Conservation (phyloP, 2,329 filamentous ascomycete species). For the Fonsecaea nubica region DNA sequence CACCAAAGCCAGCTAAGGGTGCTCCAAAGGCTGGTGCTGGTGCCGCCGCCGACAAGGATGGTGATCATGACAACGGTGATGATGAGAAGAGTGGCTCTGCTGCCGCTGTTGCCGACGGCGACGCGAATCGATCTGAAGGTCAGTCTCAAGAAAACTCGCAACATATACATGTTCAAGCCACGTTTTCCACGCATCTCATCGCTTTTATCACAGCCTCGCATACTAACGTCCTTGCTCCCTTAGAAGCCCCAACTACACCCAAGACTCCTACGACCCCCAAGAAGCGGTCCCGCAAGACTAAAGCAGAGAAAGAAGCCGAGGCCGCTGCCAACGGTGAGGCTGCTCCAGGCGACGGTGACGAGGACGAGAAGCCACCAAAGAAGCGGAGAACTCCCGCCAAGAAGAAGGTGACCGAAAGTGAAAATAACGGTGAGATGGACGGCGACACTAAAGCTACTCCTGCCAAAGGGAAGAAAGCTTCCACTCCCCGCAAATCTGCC, state of each 20-base stretch:
- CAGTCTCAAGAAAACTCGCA: background rate
- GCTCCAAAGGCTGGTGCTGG: constrained; percentile 20
- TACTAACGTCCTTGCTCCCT: background rate
- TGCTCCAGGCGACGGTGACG: constrained; percentile 17
- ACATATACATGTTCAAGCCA: background rate
- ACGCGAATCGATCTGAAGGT: constrained; percentile 15
- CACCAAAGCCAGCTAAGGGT: constrained; percentile 24
- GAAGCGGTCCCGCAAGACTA: constrained; percentile 35
- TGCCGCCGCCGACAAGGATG: constrained; percentile 6
- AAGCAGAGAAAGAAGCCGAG: constrained; percentile 35
- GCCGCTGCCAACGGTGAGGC: constrained; percentile 29
- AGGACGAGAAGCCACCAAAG: constrained; percentile 30
- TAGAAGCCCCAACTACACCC: constrained; percentile 23
- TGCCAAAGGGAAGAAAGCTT: constrained; percentile 17
- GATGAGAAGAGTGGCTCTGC: background rate
- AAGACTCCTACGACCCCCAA: constrained; percentile 25
- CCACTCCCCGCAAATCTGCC: constrained; percentile 20
- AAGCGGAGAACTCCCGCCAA: constrained; percentile 36
- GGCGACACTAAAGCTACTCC: constrained; percentile 13
- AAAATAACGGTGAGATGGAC: constrained; percentile 9
- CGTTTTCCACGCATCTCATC: background rate
- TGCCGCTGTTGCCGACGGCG: background rate
- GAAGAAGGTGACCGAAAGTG: constrained; percentile 36
- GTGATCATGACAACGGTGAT: constrained; percentile 8
- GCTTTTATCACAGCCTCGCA: background rate